Base-by-base conservation (phyloP, 2,329 filamentous ascomycete genomes). In the Daldinia eschscholtzii region DNA sequence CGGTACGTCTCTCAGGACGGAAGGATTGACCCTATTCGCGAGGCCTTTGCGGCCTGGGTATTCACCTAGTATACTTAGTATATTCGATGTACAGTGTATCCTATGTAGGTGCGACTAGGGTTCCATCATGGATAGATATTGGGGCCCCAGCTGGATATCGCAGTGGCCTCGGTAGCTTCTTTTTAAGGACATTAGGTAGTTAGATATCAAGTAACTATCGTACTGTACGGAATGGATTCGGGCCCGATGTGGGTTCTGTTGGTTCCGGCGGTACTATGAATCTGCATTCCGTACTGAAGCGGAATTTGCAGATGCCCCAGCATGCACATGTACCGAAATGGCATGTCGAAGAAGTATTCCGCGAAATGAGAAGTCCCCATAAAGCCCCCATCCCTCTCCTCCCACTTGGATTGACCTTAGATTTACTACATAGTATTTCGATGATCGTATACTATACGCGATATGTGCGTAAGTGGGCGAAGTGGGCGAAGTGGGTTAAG, bases 261-360 rank as follows among this genome's bases (percentile, higher is more conserved):
- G 26, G 46, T n/a, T 28, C 26, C 26, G 46, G 46, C 13, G 4
- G 46, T 52, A 52, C 46, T 23, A 52, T 52, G 33, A 33, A 33
- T 52, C 26, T 33, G 26, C 15, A 33, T 52, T 52, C 26, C 6
- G 28, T 26, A 33, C 15, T 52, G 26, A 18, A 52, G 46, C 28
- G 15, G 46, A 33, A 33, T 52, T 52, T 33, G 26, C 46, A 52
- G 26, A 26, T 35, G 4, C 41, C 46, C 26, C 13, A 33, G 28
- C 46, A 52, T 52, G 46, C 28, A 30, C 28, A 52, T 18, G 33
- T 39, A 55, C 52, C 30, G 33, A 55, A 55, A 48, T 56, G 57
- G 30, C 23, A 61, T 57, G 53, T 39, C 33, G 53, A 46, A 60
- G 35, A 39, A 15, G 9, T 39, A 39, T 13, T 28, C 9, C 13